phyloP scores from a whole-genome alignment of 345 rosid genomes.

The Populus tremula region DNA sequence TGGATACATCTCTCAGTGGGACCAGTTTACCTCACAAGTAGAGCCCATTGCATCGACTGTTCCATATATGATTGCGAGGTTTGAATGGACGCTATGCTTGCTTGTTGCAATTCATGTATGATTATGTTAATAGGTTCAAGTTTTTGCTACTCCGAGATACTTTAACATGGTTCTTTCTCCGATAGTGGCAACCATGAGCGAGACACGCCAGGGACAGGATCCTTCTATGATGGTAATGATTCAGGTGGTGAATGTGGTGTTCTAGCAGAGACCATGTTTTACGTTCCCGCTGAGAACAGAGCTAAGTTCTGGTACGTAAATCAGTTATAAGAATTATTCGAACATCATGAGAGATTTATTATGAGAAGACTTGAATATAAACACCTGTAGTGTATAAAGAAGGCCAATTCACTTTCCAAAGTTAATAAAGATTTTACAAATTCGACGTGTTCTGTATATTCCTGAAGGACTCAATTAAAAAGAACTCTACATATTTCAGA shows the following conservation, averaged over 20 bases:
- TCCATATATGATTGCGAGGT: slow-evolving; percentile 50
- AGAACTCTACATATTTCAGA: no score
- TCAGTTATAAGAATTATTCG: background rate
- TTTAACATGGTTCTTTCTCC: background rate
- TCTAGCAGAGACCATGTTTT: slow-evolving; percentile 62
- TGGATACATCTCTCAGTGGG: slow-evolving; percentile 49
- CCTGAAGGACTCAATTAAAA: no score
- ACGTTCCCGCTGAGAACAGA: slow-evolving; percentile 56
- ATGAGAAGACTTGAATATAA: background rate
- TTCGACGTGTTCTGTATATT: no score
- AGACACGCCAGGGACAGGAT: slow-evolving; percentile 38
- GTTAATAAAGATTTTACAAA: no score
- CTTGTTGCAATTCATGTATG: no score
- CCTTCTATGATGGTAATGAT: slow-evolving; percentile 43
- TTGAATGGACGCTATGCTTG: background rate
- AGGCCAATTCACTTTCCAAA: no score
- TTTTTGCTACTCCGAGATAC: background rate
- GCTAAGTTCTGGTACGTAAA: slow-evolving; percentile 58
- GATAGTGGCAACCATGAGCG: slow-evolving; percentile 41
- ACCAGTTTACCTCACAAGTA: slow-evolving; percentile 42
- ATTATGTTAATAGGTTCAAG: background rate
- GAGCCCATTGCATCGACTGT: slow-evolving; percentile 36
- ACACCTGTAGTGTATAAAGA: no score
- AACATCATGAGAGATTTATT: background rate
- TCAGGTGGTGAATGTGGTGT: slow-evolving; percentile 75